A percentile compares a stretch with the other conserved stretches of the same genome.
These are phyloP conservation scores for Schizochytrium sp. DNA, from an alignment of 108 stramenopile species.

Conservation along the genomic window DNA sequence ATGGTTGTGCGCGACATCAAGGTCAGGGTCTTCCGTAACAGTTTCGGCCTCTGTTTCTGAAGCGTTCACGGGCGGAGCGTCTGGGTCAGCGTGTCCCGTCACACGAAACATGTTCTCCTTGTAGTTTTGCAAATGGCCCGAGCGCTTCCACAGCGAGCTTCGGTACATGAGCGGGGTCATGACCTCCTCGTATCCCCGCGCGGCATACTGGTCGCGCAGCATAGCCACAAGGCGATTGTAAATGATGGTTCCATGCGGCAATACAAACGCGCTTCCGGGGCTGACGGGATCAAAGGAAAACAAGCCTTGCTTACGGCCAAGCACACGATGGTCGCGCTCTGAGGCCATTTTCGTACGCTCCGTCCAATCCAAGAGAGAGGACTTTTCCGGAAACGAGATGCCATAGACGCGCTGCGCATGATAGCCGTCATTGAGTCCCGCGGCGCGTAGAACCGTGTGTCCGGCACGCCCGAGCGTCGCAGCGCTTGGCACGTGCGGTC, in stretches of 20 bases:
- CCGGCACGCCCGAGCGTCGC: constrained; percentile 87
- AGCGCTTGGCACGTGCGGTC: constrained; percentile 87
- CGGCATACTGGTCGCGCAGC: constrained; percentile 73
- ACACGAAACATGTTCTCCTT: constrained; percentile 78
- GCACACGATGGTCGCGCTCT: constrained; percentile 86
- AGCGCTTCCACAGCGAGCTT: constrained; percentile 92
- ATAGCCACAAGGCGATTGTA: constrained; percentile 82
- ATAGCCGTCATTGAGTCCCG: constrained; percentile 59
- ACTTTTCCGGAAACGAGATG: constrained; percentile 91
- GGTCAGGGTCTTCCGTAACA: background rate
- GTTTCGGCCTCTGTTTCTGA: background rate
- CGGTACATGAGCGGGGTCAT: constrained; percentile 97
- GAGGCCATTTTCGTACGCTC: constrained; percentile 85
- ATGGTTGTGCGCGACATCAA: background rate
- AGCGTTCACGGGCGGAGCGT: background rate
- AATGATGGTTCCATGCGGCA: constrained; percentile 84
- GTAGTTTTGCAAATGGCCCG: constrained; percentile 95
- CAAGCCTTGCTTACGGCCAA: constrained; percentile 87
- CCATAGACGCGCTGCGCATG: constrained; percentile 81
- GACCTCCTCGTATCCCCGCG: constrained; percentile 78
- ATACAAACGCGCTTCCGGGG: constrained; percentile 78
- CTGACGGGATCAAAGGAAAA: constrained; percentile 89
- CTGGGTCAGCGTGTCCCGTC: background rate
- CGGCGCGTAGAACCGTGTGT: constrained; percentile 69
- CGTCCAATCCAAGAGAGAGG: constrained; percentile 66